A percentile compares a stretch with the other conserved stretches of the same genome.
Evolutionary conservation across 371 early-diverging fungal genomes (phyloP).

Genomic region (Mycotypha africana): DNA sequence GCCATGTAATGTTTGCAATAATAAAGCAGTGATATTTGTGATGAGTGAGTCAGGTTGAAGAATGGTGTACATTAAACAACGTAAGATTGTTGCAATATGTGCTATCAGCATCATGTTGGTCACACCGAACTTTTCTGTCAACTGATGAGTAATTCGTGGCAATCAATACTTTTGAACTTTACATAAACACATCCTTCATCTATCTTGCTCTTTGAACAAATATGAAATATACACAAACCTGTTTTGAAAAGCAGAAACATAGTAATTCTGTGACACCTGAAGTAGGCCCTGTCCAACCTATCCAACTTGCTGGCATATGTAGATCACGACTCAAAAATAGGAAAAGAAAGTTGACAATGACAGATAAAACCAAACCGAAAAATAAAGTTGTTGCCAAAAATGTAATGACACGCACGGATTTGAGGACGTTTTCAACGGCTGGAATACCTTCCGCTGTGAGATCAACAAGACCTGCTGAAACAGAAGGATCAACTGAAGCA

Average conservation of each 20-base stretch:
- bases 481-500: conserved; percentile 28
- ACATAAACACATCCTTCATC: too few relatives aligned
- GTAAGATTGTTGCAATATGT: conserved; percentile 32
- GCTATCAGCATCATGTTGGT: conserved; percentile 36
- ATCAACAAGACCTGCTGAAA: conserved; percentile 6
- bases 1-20: conserved; percentile 37
- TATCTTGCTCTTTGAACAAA: too few relatives aligned
- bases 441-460: conserved; percentile 12
- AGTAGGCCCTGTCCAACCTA: conserved; percentile 44
- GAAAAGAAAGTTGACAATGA: conserved; percentile 40
- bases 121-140: conserved; percentile 35
- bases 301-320: conserved; percentile 31
- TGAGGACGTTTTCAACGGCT: conserved; percentile 15
- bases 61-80: conserved; percentile 31
- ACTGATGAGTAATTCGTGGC: too few relatives aligned
- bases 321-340: conserved; percentile 30
- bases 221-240: conserved; percentile 16
- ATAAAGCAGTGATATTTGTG: conserved; percentile 29
- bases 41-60: conserved; percentile 24
- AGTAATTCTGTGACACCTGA: conserved; percentile 19
- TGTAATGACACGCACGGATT: conserved; percentile 20
- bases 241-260: conserved; percentile 23
- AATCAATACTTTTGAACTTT: too few relatives aligned
- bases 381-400: conserved; percentile 30
- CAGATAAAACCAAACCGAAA: conserved; percentile 33